Evolutionary conservation across 2,329 filamentous ascomycete species (phyloP), one percentile per base, ranked within the genome.

Genomic region (Penicillium sp.): DNA sequence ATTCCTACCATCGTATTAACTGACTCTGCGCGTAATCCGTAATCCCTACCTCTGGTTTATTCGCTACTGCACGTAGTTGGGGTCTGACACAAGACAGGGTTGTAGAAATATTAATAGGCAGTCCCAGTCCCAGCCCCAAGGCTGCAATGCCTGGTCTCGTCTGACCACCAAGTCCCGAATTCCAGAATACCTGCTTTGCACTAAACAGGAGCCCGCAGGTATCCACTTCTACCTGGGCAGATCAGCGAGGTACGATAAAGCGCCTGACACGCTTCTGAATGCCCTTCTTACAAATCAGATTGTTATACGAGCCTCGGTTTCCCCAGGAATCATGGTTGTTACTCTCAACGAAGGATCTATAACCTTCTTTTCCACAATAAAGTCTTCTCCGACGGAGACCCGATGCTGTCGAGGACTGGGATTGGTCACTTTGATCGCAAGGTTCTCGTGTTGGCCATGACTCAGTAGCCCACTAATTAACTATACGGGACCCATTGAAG

Each of bases 371-470:
- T 47, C 42, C 25, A 47, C 22, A n/a, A 25, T 10, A 8, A 12
- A n/a, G 22, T 20, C 43, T 15, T 47, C 43, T 47, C 43, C 43
- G 43, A 47, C 43, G 43, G 43, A 11, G 25, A 47, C 22, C 43
- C 43, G 43, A 47, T 17, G 6, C 42, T 28, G 43, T 8, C 15
- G 14, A 31, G 43, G 22, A 2, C 48, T 50, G n/a, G 48, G 50
- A 53, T 39, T 53, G 50, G 50, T 53, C 35, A 53, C 22, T 53
- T 53, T 53, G 50, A 53, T 22, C 11, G 38, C 50, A 53, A 42
- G 11, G 17, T 53, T 42, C 50, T 53, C 50, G 38, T 53, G 22
- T 39, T 35, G 14, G 4, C n/a, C 35, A 28, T 42, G 38, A 42
- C 50, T 53, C 48, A 38, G 28, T 25, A 7, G 2, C 31, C 10